These are phyloP conservation scores for Pseudovirgaria hyperparasitica DNA, from an alignment of 2,329 filamentous ascomycete species.

Conservation along the genomic window DNA sequence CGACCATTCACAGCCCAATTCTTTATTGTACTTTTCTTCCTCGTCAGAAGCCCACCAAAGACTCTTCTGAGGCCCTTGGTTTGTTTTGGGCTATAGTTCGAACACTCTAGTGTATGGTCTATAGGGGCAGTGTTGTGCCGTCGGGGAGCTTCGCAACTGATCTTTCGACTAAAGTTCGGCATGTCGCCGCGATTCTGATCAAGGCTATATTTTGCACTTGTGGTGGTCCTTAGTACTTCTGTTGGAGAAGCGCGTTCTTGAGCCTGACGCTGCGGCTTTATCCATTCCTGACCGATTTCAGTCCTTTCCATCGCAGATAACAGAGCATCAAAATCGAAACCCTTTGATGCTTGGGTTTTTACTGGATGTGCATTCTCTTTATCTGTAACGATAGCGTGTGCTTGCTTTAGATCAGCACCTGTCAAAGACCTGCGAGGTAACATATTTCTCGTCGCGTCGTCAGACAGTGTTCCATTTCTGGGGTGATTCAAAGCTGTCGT, in stretches of 20 bases:
- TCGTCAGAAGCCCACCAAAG: slow-evolving; percentile 3
- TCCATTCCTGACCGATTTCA: slow-evolving; percentile 11
- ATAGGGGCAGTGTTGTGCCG: background rate
- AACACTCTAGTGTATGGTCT: no score
- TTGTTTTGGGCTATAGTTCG: background rate
- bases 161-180: slow-evolving; percentile 20
- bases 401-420: no score
- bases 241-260: slow-evolving; percentile 7
- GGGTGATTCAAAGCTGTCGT: background rate
- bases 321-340: slow-evolving; percentile 9
- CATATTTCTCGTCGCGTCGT: no score
- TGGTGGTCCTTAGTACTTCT: background rate
- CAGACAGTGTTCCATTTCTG: no score
- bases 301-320: slow-evolving; percentile 16
- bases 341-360: slow-evolving; percentile 1
- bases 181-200: slow-evolving; percentile 11
- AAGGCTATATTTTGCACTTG: slow-evolving; percentile 13
- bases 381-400: no score
- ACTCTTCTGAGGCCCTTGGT: slow-evolving; percentile 5
- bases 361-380: no score
- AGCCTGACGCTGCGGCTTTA: slow-evolving; percentile 3
- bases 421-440: no score
- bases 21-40: slow-evolving; percentile 11
- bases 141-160: slow-evolving; percentile 10
- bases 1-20: slow-evolving; percentile 19